Percentiles rank a stretch among this genome's conserved stretches.
These are phyloP conservation scores for Uncinocarpus reesii DNA, from an alignment of 2,329 filamentous ascomycete genomes.

Conservation along the genomic window DNA sequence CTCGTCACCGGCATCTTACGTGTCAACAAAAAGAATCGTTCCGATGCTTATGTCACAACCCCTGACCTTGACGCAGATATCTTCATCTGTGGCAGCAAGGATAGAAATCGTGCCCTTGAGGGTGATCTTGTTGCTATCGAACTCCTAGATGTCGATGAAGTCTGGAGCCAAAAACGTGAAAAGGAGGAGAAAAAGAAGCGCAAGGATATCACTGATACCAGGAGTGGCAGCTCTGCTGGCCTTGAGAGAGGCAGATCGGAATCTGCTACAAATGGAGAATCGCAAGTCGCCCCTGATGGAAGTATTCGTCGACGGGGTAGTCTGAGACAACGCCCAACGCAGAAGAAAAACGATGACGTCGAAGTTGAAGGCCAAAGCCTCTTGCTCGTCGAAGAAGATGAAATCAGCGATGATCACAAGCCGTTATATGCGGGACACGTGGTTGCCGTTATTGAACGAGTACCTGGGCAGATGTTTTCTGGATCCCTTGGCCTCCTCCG, in stretches of 20 bases:
- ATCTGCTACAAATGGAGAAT: conserved; percentile 51
- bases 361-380: conserved; percentile 97
- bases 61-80: conserved; percentile 94
- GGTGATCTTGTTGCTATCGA: conserved; percentile 93
- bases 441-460: conserved; percentile 92
- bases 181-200: conserved; percentile 99
- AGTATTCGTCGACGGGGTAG: conserved; percentile 87
- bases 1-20: conserved; percentile 92
- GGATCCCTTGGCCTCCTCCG: conserved; percentile 87
- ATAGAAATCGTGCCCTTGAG: conserved; percentile 91
- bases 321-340: conserved; percentile 88
- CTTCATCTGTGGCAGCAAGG: conserved; percentile 98
- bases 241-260: conserved; percentile 53
- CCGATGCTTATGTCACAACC: conserved; percentile 93
- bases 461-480: conserved; percentile 98
- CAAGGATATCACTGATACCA: conserved; percentile 93
- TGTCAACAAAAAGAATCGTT: conserved; percentile 99
- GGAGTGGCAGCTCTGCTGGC: conserved; percentile 63
- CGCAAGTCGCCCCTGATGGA: conserved; percentile 57
- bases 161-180: conserved; percentile 97
- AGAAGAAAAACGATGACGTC: conserved; percentile 99
- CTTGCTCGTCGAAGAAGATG: conserved; percentile 92
- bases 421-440: conserved; percentile 94
- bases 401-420: conserved; percentile 97
- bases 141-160: conserved; percentile 92